Percentiles rank a stretch among this genome's conserved stretches.
phyloP scores from a whole-genome alignment of 257 asterid species.

The Eucommia ulmoides region DNA sequence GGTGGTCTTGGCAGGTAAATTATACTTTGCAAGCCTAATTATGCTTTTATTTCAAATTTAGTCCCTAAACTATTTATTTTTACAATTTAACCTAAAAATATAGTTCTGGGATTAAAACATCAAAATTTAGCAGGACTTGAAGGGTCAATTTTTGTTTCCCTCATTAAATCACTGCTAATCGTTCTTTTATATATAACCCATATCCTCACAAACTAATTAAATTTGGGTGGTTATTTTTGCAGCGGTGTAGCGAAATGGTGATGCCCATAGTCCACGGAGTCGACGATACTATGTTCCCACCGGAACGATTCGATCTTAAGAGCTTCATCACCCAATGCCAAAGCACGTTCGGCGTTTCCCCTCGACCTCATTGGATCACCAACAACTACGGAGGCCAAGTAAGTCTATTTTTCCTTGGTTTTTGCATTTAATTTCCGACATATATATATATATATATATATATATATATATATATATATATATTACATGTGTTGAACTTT shows the following conservation, averaged over 20 bases:
- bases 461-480: too few species aligned
- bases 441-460: too few species aligned
- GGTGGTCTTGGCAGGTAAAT: slow-evolving; percentile 77
- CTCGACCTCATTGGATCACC: slow-evolving; percentile 40
- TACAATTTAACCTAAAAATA: not conserved
- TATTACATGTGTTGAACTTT: not conserved
- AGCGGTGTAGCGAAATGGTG: slow-evolving; percentile 36
- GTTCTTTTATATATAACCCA: too few species aligned
- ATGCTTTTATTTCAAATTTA: not conserved
- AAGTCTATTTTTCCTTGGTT: not conserved
- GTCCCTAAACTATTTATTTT: not conserved
- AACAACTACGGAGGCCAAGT: slow-evolving; percentile 37
- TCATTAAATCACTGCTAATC: too few species aligned
- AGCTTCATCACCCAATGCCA: slow-evolving; percentile 11
- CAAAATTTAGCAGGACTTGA: too few species aligned
- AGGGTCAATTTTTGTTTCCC: too few species aligned
- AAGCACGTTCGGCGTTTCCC: slow-evolving; percentile 16
- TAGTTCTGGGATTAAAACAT: too few species aligned
- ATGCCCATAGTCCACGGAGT: slow-evolving; percentile 21
- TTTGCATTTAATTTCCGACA: too few species aligned
- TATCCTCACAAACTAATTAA: not conserved
- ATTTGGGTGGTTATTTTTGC: not conserved
- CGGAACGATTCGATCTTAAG: slow-evolving; percentile 17
- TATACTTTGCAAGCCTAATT: not conserved
- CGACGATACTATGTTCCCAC: slow-evolving; percentile 26